These are phyloP conservation scores for Teunomyces stri DNA, from an alignment of 805 yeast genomes.

Conservation along the genomic window DNA sequence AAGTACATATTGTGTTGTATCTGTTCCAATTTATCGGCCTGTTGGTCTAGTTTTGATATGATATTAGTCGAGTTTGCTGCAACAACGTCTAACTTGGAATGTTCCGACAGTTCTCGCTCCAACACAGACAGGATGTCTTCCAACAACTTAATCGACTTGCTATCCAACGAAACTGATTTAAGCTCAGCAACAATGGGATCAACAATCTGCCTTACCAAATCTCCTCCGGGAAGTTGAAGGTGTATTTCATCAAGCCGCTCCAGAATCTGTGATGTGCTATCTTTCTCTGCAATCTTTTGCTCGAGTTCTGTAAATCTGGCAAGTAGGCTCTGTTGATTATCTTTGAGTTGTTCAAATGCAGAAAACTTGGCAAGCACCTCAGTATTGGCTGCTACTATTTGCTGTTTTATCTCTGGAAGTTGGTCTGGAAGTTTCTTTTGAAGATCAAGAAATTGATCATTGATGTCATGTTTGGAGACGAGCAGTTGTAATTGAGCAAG, in stretches of 20 bases:
- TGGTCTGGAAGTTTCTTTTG: background rate
- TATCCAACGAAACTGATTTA: slow-evolving; percentile 22
- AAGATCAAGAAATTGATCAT: background rate
- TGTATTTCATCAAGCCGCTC: background rate
- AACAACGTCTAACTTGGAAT: slow-evolving; percentile 2
- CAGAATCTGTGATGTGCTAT: background rate
- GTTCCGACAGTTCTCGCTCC: slow-evolving; percentile 1
- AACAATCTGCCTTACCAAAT: slow-evolving; percentile 15
- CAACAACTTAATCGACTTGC: slow-evolving; percentile 14
- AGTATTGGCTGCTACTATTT: background rate
- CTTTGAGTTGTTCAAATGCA: background rate
- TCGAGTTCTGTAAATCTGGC: background rate
- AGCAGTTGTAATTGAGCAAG: background rate
- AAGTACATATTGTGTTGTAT: background rate
- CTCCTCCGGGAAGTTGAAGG: slow-evolving; percentile 11
- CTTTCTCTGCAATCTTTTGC: background rate
- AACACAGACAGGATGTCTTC: slow-evolving; percentile 11
- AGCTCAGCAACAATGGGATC: slow-evolving; percentile 28
- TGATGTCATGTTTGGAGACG: background rate
- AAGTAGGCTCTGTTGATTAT: background rate
- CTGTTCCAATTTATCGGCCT: background rate
- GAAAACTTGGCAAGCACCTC: background rate
- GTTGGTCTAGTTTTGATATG: background rate
- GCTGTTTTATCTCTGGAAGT: background rate
- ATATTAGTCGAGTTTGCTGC: background rate